Evolutionary conservation across 2,329 filamentous ascomycete species (phyloP), one percentile per base, ranked within the genome.

Genomic region (Ascochyta rabiei): DNA sequence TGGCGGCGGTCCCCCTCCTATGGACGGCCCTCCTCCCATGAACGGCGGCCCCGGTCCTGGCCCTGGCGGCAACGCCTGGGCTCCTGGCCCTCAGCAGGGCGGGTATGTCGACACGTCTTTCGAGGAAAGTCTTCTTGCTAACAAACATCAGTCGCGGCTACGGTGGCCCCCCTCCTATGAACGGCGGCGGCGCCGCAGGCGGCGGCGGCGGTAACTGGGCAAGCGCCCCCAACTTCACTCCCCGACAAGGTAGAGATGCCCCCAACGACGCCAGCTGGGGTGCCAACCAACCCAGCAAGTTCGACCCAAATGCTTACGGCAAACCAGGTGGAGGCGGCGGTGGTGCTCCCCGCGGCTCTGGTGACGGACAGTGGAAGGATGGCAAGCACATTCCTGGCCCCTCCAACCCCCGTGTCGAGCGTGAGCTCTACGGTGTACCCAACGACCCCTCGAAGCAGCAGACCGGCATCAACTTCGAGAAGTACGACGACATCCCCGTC

Each of bases 391-490:
- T 97, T 69, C 85, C 93, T 57, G 95, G 95, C 54, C 91, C 93
- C 61, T 77, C 88, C 68, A 98, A 98, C 81, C 84, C 88, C 62
- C 92, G 93, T 68, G 65, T 96, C 41, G 95, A 99, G 85, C 93
- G 93, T 69, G 95, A 99, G 75, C 89, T 99, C 47, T 99, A 97
- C 76, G 95, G 95, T 72, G 82, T 89, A 45, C 82, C 88, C 68
- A 93, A 98, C 77, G 95, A 98, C 73, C 91, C 93, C 61, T 87
- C 89, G 65, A 98, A 97, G 84, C 90, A 96, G 77, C 90, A 96
- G 72, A 97, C 92, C 30, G 95, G 95, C 79, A 98, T 99, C 89
- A 99, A 99, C 86, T 99, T 99, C 76, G 89, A 96, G 82, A 99
- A 99, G 84, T 99, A 99, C 80, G 95, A 99, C 74, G 95, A 99